Evolutionary conservation across 768 basidiomycete genomes (phyloP), one percentile per base, ranked within the genome.

Genomic region (Suillus weaverae): DNA sequence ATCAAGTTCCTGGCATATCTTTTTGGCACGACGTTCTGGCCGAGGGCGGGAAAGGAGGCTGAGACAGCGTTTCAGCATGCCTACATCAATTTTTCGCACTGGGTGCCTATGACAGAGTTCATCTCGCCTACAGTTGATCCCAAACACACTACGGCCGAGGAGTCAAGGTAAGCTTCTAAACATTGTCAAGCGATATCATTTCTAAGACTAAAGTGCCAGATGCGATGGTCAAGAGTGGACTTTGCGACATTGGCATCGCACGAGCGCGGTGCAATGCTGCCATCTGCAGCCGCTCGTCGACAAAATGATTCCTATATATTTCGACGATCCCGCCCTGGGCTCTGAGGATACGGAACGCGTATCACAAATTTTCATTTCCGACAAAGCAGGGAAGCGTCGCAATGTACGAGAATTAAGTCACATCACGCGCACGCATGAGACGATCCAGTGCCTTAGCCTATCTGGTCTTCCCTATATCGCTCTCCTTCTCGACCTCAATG

Each of bases 1-100:
- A 55, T 63, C 18, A 62, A 51, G 10, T 70, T 62, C 67, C 60
- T 73, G 8, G 62, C 66, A 44, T 65, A 64, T 20, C 9, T 70
- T 2, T 66, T 70, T 13, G 64, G 63, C 35, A 7, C 61, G 48
- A 13, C n/a, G 11, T 36, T 66, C 38, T 66, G 62, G 65, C 1
- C 8, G 8, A 22, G 20, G 3, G 43, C 13, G 35, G 35, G 35
- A 53, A 32, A 56, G 39, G 64, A 54, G 51, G 63, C 62, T 30
- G 61, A 60, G 26, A 18, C 43, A 4, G 46, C 2, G 5, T 66
- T 72, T 22, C 1, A 62, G 32, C 35, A 67, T 26, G 68, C 66
- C 0, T 68, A 65, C 26, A 8, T 67, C 1, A 67, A 67, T 35
- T 67, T 67, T 16, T 67, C 66, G 4, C 66, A 67, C 9, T 67